Conservation (phyloP, 2,329 filamentous ascomycete genomes). For the Ascomycota sp. region DNA sequence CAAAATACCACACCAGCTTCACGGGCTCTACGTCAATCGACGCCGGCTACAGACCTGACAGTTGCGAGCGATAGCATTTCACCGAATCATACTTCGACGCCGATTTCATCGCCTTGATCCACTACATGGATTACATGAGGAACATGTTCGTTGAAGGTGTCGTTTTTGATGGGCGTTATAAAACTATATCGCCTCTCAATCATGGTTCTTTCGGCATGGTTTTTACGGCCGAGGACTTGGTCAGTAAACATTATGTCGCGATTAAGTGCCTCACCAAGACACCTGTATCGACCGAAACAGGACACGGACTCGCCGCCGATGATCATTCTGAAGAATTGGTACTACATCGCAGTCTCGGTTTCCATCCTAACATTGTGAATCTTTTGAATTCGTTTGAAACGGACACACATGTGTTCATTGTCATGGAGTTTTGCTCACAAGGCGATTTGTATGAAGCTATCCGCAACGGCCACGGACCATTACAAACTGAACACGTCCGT, state of each 20-base stretch:
- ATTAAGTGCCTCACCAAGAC: constrained; percentile 93
- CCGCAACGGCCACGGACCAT: constrained; percentile 63
- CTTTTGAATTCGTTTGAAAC: constrained; percentile 84
- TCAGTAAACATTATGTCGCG: constrained; percentile 63
- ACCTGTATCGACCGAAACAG: constrained; percentile 36
- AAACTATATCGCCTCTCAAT: constrained; percentile 84
- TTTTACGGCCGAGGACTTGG: constrained; percentile 68
- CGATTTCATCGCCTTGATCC: constrained; percentile 3
- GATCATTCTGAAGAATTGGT: constrained; percentile 65
- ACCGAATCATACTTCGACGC: too few relatives aligned
- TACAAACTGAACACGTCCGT: constrained; percentile 91
- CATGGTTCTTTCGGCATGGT: constrained; percentile 99
- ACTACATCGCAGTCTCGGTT: constrained; percentile 59
- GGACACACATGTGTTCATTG: constrained; percentile 70
- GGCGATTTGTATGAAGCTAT: constrained; percentile 97
- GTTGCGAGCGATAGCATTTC: neutral
- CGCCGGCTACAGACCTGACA: neutral
- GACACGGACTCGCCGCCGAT: constrained; percentile 51
- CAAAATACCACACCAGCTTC: too few relatives aligned
- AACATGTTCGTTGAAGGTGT: constrained; percentile 61
- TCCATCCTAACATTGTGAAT: constrained; percentile 86
- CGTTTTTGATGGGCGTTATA: constrained; percentile 73
- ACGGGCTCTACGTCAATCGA: too few relatives aligned
- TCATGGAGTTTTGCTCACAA: constrained; percentile 86
- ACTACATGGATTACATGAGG: constrained; percentile 63